Evolutionary conservation across 1,139 yeast species (phyloP), one percentile per base, ranked within the genome.

Genomic region (Candida sanyaensis): DNA sequence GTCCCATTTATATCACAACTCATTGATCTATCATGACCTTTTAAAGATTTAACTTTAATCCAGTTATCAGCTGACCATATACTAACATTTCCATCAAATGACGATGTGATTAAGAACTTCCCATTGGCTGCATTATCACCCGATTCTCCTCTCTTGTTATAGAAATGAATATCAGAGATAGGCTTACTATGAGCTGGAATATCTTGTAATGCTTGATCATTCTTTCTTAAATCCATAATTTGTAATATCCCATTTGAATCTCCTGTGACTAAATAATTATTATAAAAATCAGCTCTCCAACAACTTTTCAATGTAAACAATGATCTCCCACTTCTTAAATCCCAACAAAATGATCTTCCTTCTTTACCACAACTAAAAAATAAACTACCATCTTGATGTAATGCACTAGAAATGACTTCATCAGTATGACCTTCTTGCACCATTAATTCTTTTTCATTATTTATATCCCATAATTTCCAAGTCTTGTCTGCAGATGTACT

Each of bases 391-490:
- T 91, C 96, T 0, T 78, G 76, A 49, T 92, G 96, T 54, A 87
- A 78, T 1, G 80, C 67, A 2, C 88, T 68, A 1, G 84, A 63
- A 54, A 81, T 83, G 0, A 92, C 83, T 49, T 84, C 93, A 56
- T 83, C 85, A 1, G 90, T 73, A 60, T 93, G 98, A 0, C 98
- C 97, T 60, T 90, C 97, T 63, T 93, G 98, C 41, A 71, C 73
- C 24, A 66, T 36, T 24, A 75, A 50, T 12, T 50, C 48, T 6
- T 58, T 51, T 8, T 63, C 59, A 8, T n/a, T 4, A 11, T 27
- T 17, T 0, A 82, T 54, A 63, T 93, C 97, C 96, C 96, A 91
- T 6, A 91, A 63, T 51, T 90, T 78, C 97, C 98, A 93, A 0
- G 97, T 90, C 51, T 77, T 78, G 63, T 93, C 99, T 59, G 80